Evolutionary conservation across 441 rosid genomes (phyloP).

Genomic region (Gossypium schwendimanii): DNA sequence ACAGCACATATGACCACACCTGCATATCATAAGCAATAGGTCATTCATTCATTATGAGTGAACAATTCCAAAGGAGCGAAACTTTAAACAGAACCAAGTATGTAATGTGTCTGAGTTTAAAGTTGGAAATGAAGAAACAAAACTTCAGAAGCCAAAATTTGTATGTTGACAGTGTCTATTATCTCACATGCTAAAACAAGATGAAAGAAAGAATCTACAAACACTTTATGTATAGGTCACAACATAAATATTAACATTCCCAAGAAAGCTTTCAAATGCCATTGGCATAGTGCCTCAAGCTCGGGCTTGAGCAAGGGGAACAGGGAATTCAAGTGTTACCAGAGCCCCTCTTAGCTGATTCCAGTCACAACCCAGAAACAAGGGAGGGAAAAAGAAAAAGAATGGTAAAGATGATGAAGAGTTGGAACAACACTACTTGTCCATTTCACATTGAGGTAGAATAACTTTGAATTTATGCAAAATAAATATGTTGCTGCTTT

Average conservation of each 20-base stretch:
- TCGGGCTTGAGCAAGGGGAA: not conserved
- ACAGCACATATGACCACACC: slow-evolving; percentile 98
- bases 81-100: not conserved
- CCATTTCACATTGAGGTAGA: not conserved
- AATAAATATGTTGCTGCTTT: not conserved
- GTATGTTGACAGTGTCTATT: not conserved
- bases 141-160: not conserved
- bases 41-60: not conserved
- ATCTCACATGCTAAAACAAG: slow-evolving; percentile 2
- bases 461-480: not conserved
- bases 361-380: not conserved
- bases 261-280: not conserved
- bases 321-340: not conserved
- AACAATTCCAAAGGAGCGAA: not conserved
- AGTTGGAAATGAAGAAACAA: not conserved
- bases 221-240: not conserved
- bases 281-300: not conserved
- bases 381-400: not conserved
- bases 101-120: not conserved
- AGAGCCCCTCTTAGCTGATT: not conserved
- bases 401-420: not conserved
- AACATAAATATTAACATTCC: not conserved
- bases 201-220: not conserved
- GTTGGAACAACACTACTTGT: not conserved
- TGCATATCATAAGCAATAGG: slow-evolving; percentile 29